Base-by-base conservation (phyloP, 2,329 filamentous ascomycete species). In the Sordariomycetes sp. region DNA sequence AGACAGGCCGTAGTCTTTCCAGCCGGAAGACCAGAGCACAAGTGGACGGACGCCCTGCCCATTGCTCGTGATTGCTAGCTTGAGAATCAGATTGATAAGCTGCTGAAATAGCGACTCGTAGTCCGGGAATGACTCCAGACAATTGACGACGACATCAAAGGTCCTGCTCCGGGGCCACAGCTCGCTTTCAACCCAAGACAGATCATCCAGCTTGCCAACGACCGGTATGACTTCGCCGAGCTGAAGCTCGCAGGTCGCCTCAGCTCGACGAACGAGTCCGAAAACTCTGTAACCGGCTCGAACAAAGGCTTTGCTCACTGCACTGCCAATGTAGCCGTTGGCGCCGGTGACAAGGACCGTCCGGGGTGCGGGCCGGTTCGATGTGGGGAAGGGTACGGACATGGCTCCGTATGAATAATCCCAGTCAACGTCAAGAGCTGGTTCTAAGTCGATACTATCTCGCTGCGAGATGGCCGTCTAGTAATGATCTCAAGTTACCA, bases 1-100 rank as follows among this genome's bases (percentile, higher is more conserved):
- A 6, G 50, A 48, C 5, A 41, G 49, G 2, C 66, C 65, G 39
- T 70, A 70, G 45, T 70, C 66, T 38, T 70, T 70, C 46, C 66
- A 70, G 0, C 67, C 66, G 3, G 61, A 66, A 8, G 57, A 63
- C 45, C 61, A 61, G 3, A 70, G 53, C 5, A 70, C 57, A 1
- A 70, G 45, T 0, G 65, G 59, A 14, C 49, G 48, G 3, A 57
- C 46, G 6, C 57, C 58, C 5, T 48, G 38, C 2, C 40, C 35
- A 18, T 53, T 56, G 17, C 56, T 60, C 4, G 44, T 44, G 2
- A 45, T 36, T 1, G 60, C 53, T 2, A 69, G 35, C 0, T 30
- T 39, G 2, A 43, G 48, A 1, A 69, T 41, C 5, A 68, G 42
- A 1, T 39, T 30, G 1, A 62, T 39, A 5, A 59, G 44, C 21